Base-by-base conservation (phyloP, 2,329 filamentous ascomycete genomes). In the Chrysoporthe puriensis region DNA sequence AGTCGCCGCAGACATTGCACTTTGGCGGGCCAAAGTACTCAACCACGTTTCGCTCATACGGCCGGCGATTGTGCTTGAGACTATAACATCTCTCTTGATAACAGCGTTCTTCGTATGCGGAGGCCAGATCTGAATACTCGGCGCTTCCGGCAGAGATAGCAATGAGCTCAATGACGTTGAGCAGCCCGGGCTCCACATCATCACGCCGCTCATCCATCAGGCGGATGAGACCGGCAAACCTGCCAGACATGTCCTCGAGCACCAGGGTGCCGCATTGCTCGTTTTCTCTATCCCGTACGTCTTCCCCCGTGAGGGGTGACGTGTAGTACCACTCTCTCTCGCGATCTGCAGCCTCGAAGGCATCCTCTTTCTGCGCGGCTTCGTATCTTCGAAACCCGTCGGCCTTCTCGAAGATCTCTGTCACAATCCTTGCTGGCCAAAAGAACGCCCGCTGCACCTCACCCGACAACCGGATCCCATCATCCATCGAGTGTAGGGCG, bases 281-380 rank as follows among this genome's bases (percentile, higher is more conserved):
- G n/a, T 16, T 13, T 8, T 26, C 48, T n/a, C 48, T 52, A 1
- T 26, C 48, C 48, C 48, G 4, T 9, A 6, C 8, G 21, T 52
- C 1, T 3, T 52, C 9, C 9, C 48, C 13, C 6, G 48, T 52
- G 3, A 56, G 32, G 16, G 26, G 13, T 32, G 32, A 36, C 32
- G 26, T 36, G 26, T 56, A 56, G 52, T 34, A 32, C 52, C 26
- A 56, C 5, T 56, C 14, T 14, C 48, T 52, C n/a, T 52, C 48
- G n/a, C 48, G n/a, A n/a, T 52, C 48, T n/a, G n/a, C n/a, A 52
- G 48, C 48, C 4, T 52, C 48, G 48, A 52, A 52, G 48, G 48
- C 48, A 21, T 52, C 48, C 21, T 52, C 48, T n/a, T 52, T 52
- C 0, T 9, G 7, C 3, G 48, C 48, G 3, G 48, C 48, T 1